Percentiles rank a stretch among this genome's conserved stretches.
These are phyloP conservation scores for Alternaria gaisen DNA, from an alignment of 2,329 filamentous ascomycete species.

Conservation along the genomic window DNA sequence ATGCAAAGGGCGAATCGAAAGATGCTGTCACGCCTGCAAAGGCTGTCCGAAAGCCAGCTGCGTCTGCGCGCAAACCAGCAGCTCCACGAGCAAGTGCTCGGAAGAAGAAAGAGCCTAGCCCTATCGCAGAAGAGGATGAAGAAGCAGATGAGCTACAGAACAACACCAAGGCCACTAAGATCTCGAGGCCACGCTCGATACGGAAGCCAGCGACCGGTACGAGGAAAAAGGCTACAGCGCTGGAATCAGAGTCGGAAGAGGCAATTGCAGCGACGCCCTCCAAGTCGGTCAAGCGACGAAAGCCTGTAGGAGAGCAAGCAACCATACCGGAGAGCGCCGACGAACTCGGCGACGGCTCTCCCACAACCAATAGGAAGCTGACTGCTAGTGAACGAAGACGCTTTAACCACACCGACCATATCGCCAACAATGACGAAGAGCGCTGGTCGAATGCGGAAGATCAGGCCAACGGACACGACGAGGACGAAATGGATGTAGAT, in stretches of 20 bases:
- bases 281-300: slow-evolving; percentile 21
- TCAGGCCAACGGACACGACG: slow-evolving; percentile 18
- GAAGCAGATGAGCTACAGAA: slow-evolving; percentile 12
- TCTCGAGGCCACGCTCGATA: slow-evolving; percentile 18
- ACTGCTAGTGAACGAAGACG: slow-evolving; percentile 32
- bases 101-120: slow-evolving; percentile 20
- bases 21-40: slow-evolving; percentile 24
- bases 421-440: slow-evolving; percentile 31
- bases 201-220: slow-evolving; percentile 17
- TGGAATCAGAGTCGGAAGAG: slow-evolving; percentile 20
- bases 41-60: slow-evolving; percentile 18
- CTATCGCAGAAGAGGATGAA: slow-evolving; percentile 16
- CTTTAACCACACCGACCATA: slow-evolving; percentile 41
- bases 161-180: slow-evolving; percentile 6
- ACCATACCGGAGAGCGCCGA: slow-evolving; percentile 35
- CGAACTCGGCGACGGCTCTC: slow-evolving; percentile 23
- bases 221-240: slow-evolving; percentile 11
- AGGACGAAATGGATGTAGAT: slow-evolving; percentile 40
- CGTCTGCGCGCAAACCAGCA: slow-evolving; percentile 26
- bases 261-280: slow-evolving; percentile 25
- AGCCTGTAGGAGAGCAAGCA: slow-evolving; percentile 11
- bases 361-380: slow-evolving; percentile 26
- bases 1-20: slow-evolving; percentile 23
- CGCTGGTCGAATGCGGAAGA: slow-evolving; percentile 25
- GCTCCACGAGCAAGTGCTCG: slow-evolving; percentile 17